Base-by-base conservation (phyloP, 148 eudicot species). In the Amaranthus palmeri region DNA sequence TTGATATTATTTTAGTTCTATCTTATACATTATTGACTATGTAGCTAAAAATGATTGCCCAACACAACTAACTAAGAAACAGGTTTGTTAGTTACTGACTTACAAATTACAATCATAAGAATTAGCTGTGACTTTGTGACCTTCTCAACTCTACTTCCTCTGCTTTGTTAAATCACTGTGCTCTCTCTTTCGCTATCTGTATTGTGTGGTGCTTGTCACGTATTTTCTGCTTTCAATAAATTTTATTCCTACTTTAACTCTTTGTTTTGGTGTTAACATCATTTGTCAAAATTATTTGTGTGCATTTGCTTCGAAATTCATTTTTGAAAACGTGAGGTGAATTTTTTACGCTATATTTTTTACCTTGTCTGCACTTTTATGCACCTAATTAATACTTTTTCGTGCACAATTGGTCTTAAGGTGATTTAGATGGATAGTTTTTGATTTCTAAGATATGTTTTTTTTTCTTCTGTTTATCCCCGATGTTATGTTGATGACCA, bases 21-120 rank as follows among this genome's bases (percentile, higher is more conserved):
- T 40, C 50, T 63, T 43, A 18, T 54, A 71, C 10, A 50, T 71
- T 48, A 71, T 71, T 70, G 71, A 71, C 64, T 59, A 46, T 8
- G 50, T 66, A 72, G 45, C 13, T 65, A 42, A 25, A 9, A 18
- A 72, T 57, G 13, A 65, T 65, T 77, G 64, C 13, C 65, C 3
- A 58, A 65, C 10, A 65, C 46, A 70, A 54, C 56, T 76, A 9
- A 40, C 59, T 8, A 67, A 67, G 15, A 17, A 74, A 4, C 13
- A 69, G 51, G 14, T 54, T 13, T 55, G 40, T 55, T 70, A 52
- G 59, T 64, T 47, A 70, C 41, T 51, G 14, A 50, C 49, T 14
- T 36, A 54, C 13, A 17, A 17, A 54, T 54, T n/a, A 5, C 49
- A 65, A 65, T 65, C 69, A 65, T 65, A 48, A 40, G 54, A 65